Conservation (phyloP, 108 stramenopile species). For the Heterococcus sp. region DNA sequence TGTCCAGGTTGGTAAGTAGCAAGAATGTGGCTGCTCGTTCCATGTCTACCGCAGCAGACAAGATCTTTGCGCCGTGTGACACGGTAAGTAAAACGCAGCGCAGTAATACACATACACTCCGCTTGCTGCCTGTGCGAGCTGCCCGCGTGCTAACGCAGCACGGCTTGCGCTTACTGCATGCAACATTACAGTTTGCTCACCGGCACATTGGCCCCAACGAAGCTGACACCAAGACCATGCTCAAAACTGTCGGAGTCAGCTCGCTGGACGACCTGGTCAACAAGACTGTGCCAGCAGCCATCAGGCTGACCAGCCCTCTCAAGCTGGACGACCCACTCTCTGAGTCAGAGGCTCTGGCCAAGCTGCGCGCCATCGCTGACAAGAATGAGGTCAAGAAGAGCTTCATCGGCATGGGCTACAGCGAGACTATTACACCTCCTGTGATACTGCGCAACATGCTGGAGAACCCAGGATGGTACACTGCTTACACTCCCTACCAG, state of each 20-base stretch:
- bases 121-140: too few relatives aligned
- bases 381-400: constrained; percentile 88
- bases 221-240: constrained; percentile 73
- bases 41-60: constrained; percentile 8
- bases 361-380: constrained; percentile 54
- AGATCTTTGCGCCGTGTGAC: constrained; percentile 30
- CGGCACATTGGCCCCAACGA: constrained; percentile 78
- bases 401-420: constrained; percentile 96
- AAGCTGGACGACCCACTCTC: constrained; percentile 72
- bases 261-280: constrained; percentile 78
- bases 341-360: constrained; percentile 88
- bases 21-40: background rate
- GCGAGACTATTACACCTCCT: constrained; percentile 86
- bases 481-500: constrained; percentile 98
- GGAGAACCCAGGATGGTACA: constrained; percentile 99
- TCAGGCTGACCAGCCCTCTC: constrained; percentile 68
- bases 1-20: background rate
- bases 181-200: constrained; percentile 37
- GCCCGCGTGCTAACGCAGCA: background rate
- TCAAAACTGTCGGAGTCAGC: constrained; percentile 77
- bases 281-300: constrained; percentile 84
- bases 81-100: too few relatives aligned
- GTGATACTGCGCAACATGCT: constrained; percentile 96
- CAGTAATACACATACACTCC: too few relatives aligned
- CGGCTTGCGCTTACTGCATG: background rate